phyloP scores from a whole-genome alignment of 2,329 filamentous ascomycete species.

The Aspergillus piperis region DNA sequence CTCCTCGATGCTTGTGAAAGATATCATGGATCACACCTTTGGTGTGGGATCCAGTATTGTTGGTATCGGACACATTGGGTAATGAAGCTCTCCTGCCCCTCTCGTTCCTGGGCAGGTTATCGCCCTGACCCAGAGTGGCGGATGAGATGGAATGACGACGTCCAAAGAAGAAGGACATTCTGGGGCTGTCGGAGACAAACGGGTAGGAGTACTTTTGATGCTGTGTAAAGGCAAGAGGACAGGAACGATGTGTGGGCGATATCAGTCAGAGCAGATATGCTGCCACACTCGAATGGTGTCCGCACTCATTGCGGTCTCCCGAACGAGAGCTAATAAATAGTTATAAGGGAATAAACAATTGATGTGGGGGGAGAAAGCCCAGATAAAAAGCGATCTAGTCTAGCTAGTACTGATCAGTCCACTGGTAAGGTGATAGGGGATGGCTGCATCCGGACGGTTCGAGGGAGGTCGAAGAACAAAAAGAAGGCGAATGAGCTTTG shows the following conservation, averaged over 20 bases:
- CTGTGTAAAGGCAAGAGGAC: neutral
- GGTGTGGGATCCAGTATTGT: neutral
- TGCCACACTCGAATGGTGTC: neutral
- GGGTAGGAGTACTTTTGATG: neutral
- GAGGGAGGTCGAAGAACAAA: neutral
- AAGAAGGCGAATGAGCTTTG: neutral
- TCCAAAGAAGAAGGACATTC: constrained; percentile 31
- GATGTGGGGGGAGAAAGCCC: neutral
- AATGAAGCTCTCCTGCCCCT: constrained; percentile 13
- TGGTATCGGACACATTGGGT: constrained; percentile 13
- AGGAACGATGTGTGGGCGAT: neutral
- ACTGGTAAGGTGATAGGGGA: neutral
- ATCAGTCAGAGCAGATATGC: neutral
- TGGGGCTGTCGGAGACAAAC: neutral
- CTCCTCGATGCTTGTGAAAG: constrained; percentile 25
- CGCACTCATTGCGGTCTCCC: neutral
- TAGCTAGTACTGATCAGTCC: neutral
- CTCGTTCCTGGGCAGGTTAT: constrained; percentile 1
- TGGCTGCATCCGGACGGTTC: neutral
- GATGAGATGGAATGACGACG: constrained; percentile 31
- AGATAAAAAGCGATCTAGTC: neutral
- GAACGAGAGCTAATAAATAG: neutral
- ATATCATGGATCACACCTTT: constrained; percentile 25
- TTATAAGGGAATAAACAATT: neutral
- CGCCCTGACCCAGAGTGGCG: constrained; percentile 13